Conservation (phyloP, 2,329 filamentous ascomycete species). For the Fusarium staphyleae region DNA sequence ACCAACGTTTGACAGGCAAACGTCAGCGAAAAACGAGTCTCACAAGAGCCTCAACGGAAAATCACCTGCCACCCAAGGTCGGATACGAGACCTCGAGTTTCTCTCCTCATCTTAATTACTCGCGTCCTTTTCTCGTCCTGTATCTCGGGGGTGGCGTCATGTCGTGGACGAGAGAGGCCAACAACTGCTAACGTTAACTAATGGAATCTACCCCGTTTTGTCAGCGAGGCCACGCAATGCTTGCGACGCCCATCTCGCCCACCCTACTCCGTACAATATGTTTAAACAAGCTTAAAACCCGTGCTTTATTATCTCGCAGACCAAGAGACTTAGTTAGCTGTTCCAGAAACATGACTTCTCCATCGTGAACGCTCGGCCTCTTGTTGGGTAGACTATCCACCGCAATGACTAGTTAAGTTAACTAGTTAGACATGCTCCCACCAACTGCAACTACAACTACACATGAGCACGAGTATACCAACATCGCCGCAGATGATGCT, state of each 20-base stretch:
- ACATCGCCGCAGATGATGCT: conserved; percentile 21
- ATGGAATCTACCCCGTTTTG: conserved; percentile 39
- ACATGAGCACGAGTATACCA: conserved; percentile 20
- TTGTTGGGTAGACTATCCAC: not conserved
- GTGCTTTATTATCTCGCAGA: too few species aligned
- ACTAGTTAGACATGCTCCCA: conserved; percentile 41
- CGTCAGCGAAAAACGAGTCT: not conserved
- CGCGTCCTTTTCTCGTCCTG: not conserved
- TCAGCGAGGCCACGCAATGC: conserved; percentile 46
- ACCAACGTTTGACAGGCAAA: too few species aligned
- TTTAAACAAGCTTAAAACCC: too few species aligned
- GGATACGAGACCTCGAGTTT: too few species aligned
- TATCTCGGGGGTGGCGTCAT: conserved; percentile 34
- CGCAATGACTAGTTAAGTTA: conserved; percentile 38
- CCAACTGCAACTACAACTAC: conserved; percentile 38
- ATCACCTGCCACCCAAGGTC: too few species aligned
- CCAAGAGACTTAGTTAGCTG: too few species aligned
- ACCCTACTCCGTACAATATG: too few species aligned
- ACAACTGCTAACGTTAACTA: too few species aligned
- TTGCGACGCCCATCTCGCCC: conserved; percentile 42
- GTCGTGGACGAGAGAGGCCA: conserved; percentile 20
- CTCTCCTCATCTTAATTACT: not conserved
- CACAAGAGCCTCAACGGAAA: not conserved
- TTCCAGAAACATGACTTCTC: not conserved
- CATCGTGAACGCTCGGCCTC: conserved; percentile 3